Evolutionary conservation across 768 basidiomycete species (phyloP), one percentile per base, ranked within the genome.

Genomic region (Lentinula lateritia): DNA sequence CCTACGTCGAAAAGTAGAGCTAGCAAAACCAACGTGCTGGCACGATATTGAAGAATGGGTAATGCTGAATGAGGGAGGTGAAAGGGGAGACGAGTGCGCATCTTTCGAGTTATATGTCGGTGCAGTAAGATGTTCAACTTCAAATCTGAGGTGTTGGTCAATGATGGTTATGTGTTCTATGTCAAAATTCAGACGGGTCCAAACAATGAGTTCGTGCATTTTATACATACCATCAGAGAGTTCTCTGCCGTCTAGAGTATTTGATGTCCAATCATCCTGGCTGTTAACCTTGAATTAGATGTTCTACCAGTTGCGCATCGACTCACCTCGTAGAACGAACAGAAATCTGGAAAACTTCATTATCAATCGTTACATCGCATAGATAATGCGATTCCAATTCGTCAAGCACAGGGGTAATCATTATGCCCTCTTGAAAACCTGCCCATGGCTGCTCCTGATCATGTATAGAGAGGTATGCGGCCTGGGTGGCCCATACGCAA

Each of bases 301-400:
- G 23, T 2, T 54, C 16, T 2, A 12, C 2, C 8, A 23, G 5
- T 5, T 5, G 5, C 2, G 18, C 0, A 0, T 6, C 2, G 3
- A n/a, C 55, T 13, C 16, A 56, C 55, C 55, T 56, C 2, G 55
- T 42, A 28, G 55, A 23, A 15, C 45, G 55, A 10, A 56, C 55
- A 8, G 38, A 23, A 28, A 56, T 43, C 55, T 56, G 55, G 15
- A 56, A 56, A 8, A 20, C 41, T 3, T 56, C 55, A 15, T 56
- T 28, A 13, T n/a, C 55, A 28, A 56, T 56, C 55, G 16, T 56
- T 23, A 56, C 55, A 56, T 56, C 55, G 55, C 55, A 56, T 18
- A 56, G 15, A 43, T 45, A 43, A 12, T 56, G 55, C 23, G 55
- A 43, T 7, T 56, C 55, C 12, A 23, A 18, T 28, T 56, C 55